These are phyloP conservation scores for Thermothielavioides terrestris DNA, from an alignment of 495 filamentous ascomycete species.

Conservation along the genomic window DNA sequence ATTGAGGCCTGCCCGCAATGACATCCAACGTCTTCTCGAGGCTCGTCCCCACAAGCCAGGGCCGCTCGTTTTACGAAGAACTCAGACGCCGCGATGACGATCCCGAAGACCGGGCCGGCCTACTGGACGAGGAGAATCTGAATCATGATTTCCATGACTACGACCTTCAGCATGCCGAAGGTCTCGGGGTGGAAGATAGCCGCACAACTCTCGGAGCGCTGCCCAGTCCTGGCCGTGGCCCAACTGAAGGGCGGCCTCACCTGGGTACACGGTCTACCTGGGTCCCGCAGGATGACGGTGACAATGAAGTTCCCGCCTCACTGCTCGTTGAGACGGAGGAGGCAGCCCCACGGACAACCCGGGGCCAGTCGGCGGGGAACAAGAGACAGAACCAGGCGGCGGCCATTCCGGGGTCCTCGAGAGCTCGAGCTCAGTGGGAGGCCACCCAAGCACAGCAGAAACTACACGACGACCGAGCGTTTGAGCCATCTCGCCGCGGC, in stretches of 20 bases:
- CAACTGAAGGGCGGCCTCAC: not conserved
- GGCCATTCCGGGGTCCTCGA: conserved; percentile 44
- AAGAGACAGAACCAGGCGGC: conserved; percentile 12
- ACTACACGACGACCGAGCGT: conserved; percentile 42
- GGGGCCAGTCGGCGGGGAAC: conserved; percentile 8
- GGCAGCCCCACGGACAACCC: conserved; percentile 5
- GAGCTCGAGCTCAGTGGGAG: conserved; percentile 57
- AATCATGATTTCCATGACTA: conserved; percentile 58
- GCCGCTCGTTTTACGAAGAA: conserved; percentile 63
- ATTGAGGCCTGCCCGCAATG: conserved; percentile 37
- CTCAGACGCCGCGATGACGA: conserved; percentile 58
- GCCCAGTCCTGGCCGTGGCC: conserved; percentile 6
- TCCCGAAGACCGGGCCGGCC: conserved; percentile 57
- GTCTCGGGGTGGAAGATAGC: conserved; percentile 57
- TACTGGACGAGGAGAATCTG: conserved; percentile 62
- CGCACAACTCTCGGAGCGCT: conserved; percentile 45
- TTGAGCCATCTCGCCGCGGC: conserved; percentile 3
- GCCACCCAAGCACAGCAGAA: conserved; percentile 53
- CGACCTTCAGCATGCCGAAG: conserved; percentile 55
- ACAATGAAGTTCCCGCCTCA: conserved; percentile 88
- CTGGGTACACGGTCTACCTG: conserved; percentile 22
- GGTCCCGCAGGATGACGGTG: conserved; percentile 54
- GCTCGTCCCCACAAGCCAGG: conserved; percentile 54
- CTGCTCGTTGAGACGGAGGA: conserved; percentile 60
- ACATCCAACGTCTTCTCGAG: conserved; percentile 70